Evolutionary conservation across 2,329 filamentous ascomycete genomes (phyloP).

Genomic region (Intubia oerlemansii): DNA sequence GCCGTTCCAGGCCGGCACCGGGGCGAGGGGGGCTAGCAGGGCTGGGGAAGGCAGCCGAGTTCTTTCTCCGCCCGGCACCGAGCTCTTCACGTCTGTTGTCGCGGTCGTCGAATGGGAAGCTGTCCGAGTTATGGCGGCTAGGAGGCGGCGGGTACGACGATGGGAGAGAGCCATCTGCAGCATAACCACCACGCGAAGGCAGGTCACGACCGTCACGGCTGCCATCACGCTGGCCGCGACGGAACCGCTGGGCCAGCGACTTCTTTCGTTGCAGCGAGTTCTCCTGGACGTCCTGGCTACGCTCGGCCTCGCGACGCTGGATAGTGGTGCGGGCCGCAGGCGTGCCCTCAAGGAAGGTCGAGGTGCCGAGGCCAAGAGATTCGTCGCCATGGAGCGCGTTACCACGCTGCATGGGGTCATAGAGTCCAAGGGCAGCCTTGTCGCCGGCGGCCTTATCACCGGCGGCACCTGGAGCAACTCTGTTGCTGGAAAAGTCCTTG

Average conservation of each 20-base stretch:
- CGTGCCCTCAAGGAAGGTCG: slow-evolving; percentile 86
- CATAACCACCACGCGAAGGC: too few relatives aligned
- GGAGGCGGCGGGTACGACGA: too few relatives aligned
- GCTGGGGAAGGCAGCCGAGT: slow-evolving; percentile 8
- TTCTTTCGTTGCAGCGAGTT: slow-evolving; percentile 70
- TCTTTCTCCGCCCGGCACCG: slow-evolving; percentile 12
- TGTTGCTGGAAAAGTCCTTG: slow-evolving; percentile 37
- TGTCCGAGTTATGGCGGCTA: slow-evolving; percentile 11
- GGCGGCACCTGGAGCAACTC: slow-evolving; percentile 2
- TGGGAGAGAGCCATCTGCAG: too few relatives aligned
- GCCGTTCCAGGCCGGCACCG: slow-evolving; percentile 34
- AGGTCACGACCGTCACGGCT: slow-evolving; percentile 20
- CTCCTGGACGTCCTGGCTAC: slow-evolving; percentile 31
- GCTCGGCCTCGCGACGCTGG: slow-evolving; percentile 49
- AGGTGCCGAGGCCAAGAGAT: slow-evolving; percentile 68
- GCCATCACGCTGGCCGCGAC: slow-evolving; percentile 42
- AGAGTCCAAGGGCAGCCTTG: slow-evolving; percentile 22
- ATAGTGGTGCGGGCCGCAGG: slow-evolving; percentile 68
- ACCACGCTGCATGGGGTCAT: slow-evolving; percentile 46
- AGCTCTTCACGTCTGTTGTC: slow-evolving; percentile 32
- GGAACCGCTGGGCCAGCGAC: slow-evolving; percentile 79
- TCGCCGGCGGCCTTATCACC: slow-evolving; percentile 4
- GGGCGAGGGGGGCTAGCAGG: slow-evolving; percentile 30
- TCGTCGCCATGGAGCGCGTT: slow-evolving; percentile 70
- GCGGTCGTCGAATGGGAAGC: slow-evolving; percentile 55